A percentile compares a stretch with the other conserved stretches of the same genome.
These are phyloP conservation scores for Laguncularia racemosa DNA, from an alignment of 345 rosid genomes.

Conservation along the genomic window DNA sequence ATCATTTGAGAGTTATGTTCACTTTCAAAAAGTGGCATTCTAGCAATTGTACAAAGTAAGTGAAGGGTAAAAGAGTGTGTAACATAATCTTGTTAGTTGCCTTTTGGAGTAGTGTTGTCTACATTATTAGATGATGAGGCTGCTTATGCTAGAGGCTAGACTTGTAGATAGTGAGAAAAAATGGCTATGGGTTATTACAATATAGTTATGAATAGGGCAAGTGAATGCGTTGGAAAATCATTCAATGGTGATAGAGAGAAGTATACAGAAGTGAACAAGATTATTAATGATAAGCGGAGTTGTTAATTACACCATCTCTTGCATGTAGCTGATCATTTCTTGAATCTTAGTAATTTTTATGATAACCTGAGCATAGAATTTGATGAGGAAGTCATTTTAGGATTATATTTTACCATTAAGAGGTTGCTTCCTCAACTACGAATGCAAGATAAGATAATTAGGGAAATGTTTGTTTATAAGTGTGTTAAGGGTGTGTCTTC, in stretches of 20 bases:
- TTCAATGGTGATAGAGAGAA: neutral
- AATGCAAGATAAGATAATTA: too few relatives aligned
- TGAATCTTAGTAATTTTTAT: conserved; percentile 6
- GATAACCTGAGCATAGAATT: neutral
- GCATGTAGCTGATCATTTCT: conserved; percentile 4
- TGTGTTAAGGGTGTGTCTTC: too few relatives aligned
- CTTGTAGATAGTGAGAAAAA: conserved; percentile 13
- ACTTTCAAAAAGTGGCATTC: too few relatives aligned
- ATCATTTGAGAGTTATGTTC: neutral
- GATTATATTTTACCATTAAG: neutral
- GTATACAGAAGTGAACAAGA: neutral
- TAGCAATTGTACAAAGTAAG: neutral
- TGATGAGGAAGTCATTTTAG: neutral
- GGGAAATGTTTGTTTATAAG: too few relatives aligned
- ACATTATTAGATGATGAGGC: conserved; percentile 1
- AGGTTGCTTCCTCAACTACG: neutral
- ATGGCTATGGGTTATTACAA: conserved; percentile 10
- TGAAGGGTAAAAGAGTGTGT: neutral
- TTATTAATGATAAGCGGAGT: conserved; percentile 14
- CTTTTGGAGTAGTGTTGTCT: conserved; percentile 10
- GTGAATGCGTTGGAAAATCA: neutral
- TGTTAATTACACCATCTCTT: conserved; percentile 4
- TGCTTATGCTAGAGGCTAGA: neutral
- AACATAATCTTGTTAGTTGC: neutral
- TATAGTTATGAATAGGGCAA: conserved; percentile 7